Evolutionary conservation across 1,284 basidiomycete genomes (phyloP).

Genomic region (Ustilago shanxiensis): DNA sequence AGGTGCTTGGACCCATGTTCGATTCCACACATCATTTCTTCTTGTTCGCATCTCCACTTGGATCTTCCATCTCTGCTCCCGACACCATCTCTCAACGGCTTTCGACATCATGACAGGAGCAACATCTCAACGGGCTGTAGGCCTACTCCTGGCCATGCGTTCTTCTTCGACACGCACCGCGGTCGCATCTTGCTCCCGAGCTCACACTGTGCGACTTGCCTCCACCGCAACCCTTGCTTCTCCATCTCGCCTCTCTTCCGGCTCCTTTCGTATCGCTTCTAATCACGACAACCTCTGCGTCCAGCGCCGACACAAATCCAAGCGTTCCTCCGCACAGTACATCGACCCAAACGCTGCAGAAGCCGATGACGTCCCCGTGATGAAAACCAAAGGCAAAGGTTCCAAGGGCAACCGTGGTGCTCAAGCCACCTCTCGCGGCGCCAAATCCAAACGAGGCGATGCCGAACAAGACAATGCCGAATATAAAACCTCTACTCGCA

Average conservation of each 20-base stretch:
- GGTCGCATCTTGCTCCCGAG: slow-evolving; percentile 11
- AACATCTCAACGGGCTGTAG: slow-evolving; percentile 7
- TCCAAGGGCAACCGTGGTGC: slow-evolving; percentile 41
- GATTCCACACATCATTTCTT: neutral
- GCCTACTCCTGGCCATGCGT: slow-evolving; percentile 17
- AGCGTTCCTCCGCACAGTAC: slow-evolving; percentile 47
- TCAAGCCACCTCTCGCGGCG: slow-evolving; percentile 29
- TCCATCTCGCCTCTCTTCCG: neutral
- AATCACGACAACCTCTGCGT: neutral
- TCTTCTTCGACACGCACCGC: slow-evolving; percentile 16
- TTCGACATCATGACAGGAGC: slow-evolving; percentile 5
- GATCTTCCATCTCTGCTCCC: neutral
- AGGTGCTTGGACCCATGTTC: slow-evolving; percentile 18
- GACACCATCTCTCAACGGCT: neutral
- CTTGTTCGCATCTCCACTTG: neutral
- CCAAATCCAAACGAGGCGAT: slow-evolving; percentile 46
- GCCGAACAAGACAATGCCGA: slow-evolving; percentile 20
- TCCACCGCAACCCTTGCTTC: slow-evolving; percentile 20
- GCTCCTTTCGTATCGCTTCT: neutral
- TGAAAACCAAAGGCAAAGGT: slow-evolving; percentile 63
- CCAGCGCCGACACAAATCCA: slow-evolving; percentile 41
- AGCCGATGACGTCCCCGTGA: slow-evolving; percentile 60
- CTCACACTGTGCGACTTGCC: slow-evolving; percentile 14
- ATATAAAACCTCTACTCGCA: slow-evolving; percentile 48
- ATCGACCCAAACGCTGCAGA: slow-evolving; percentile 40